These are phyloP conservation scores for Oleoguttula mirabilis DNA, from an alignment of 495 filamentous ascomycete genomes.

Conservation along the genomic window DNA sequence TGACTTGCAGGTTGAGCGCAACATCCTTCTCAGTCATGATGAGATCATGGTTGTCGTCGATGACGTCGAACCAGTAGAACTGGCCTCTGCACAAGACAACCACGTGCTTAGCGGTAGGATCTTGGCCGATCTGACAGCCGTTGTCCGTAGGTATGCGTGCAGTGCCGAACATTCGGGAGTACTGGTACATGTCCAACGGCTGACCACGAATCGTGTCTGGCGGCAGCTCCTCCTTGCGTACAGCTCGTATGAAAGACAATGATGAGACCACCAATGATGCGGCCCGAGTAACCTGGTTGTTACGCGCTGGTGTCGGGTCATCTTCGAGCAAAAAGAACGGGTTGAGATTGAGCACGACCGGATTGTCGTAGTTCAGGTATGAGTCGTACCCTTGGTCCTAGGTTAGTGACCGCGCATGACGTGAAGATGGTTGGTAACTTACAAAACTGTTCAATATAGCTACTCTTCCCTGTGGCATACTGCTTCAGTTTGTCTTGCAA, in stretches of 20 bases:
- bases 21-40: conserved; percentile 98
- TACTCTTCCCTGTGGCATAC: conserved; percentile 86
- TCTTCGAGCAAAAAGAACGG: conserved; percentile 97
- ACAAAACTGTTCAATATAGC: conserved; percentile 99
- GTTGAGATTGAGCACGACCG: conserved; percentile 93
- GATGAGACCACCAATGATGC: conserved; percentile 86
- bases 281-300: conserved; percentile 89
- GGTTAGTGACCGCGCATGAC: conserved; percentile 2
- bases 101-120: conserved; percentile 76
- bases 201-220: conserved; percentile 74
- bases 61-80: conserved; percentile 97
- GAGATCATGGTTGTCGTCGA: conserved; percentile 85
- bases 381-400: conserved; percentile 79
- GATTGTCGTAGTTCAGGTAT: conserved; percentile 95
- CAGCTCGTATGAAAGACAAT: conserved; percentile 82
- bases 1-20: conserved; percentile 79
- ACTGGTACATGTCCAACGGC: conserved; percentile 95
- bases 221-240: conserved; percentile 83
- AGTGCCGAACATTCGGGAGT: conserved; percentile 89
- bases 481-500: conserved; percentile 82
- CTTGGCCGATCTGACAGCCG: conserved; percentile 91
- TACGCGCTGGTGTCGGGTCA: conserved; percentile 89
- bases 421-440: conserved; percentile 37
- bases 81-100: conserved; percentile 93
- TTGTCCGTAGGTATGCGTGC: conserved; percentile 89